Conservation (phyloP, 2,329 filamentous ascomycete species). For the Botrytis fabae region DNA sequence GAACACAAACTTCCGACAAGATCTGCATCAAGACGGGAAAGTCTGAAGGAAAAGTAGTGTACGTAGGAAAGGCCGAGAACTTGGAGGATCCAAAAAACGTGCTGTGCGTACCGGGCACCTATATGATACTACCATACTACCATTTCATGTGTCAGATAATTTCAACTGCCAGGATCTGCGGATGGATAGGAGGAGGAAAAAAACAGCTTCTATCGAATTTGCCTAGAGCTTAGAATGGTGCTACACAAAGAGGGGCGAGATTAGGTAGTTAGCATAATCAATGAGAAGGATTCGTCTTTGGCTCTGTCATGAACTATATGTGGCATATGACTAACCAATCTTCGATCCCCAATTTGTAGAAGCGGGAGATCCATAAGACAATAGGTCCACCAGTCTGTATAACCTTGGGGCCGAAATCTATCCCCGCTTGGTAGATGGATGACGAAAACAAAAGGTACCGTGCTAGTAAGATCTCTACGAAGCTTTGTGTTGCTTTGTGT, state of each 20-base stretch:
- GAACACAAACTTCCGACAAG: conserved; percentile 18
- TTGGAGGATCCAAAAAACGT: conserved; percentile 21
- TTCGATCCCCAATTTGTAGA: neutral
- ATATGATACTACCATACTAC: conserved; percentile 15
- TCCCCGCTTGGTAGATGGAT: conserved; percentile 7
- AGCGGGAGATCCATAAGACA: conserved; percentile 1
- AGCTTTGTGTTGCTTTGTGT: conserved; percentile 1
- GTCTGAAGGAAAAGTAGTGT: conserved; percentile 10
- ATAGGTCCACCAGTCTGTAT: neutral
- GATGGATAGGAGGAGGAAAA: conserved; percentile 17
- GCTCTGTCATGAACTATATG: conserved; percentile 23
- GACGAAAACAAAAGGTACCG: conserved; percentile 12
- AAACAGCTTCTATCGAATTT: conserved; percentile 14
- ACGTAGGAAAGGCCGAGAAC: conserved; percentile 17
- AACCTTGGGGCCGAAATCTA: conserved; percentile 18
- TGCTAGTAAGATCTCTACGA: neutral
- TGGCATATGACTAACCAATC: conserved; percentile 16
- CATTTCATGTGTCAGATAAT: conserved; percentile 17
- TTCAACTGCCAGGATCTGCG: conserved; percentile 21
- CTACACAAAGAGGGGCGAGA: conserved; percentile 19
- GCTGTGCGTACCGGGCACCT: conserved; percentile 1
- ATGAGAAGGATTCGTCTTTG: conserved; percentile 20
- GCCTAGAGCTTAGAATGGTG: conserved; percentile 22
- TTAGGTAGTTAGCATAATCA: conserved; percentile 7
- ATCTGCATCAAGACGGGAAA: conserved; percentile 2